phyloP scores from a whole-genome alignment of 2,329 filamentous ascomycete genomes.

The Neonectria hederae region DNA sequence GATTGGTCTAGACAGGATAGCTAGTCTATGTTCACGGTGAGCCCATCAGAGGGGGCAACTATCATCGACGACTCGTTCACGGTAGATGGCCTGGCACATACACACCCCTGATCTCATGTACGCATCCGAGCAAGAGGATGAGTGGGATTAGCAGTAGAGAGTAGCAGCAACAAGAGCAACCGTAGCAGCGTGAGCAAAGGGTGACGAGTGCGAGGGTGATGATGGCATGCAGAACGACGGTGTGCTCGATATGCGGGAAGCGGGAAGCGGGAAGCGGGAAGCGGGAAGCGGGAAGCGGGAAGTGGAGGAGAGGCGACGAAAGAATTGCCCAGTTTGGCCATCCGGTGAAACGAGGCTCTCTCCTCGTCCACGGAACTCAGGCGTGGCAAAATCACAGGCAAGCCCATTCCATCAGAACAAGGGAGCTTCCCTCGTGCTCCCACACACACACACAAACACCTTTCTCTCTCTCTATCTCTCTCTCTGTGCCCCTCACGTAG shows the following conservation, averaged over 20 bases:
- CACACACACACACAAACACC: no score
- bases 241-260: neutral
- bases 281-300: neutral
- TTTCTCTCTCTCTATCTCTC: no score
- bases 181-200: neutral
- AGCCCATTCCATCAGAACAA: neutral
- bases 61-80: neutral
- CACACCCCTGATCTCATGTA: neutral
- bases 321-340: slow-evolving; percentile 15
- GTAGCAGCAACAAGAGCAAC: neutral
- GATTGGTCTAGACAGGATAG: neutral
- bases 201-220: neutral
- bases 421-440: neutral
- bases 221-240: neutral
- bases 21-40: neutral
- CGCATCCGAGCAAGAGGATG: neutral
- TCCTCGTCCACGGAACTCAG: no score
- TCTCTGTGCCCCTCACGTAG: no score
- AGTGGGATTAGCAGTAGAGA: no score
- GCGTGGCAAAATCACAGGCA: neutral
- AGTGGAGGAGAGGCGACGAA: neutral
- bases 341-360: neutral
- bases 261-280: neutral
- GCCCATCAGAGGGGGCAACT: neutral
- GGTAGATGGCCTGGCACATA: neutral